These are phyloP conservation scores for Chara braunii DNA, from an alignment of 139 green algal genomes.

Conservation along the genomic window DNA sequence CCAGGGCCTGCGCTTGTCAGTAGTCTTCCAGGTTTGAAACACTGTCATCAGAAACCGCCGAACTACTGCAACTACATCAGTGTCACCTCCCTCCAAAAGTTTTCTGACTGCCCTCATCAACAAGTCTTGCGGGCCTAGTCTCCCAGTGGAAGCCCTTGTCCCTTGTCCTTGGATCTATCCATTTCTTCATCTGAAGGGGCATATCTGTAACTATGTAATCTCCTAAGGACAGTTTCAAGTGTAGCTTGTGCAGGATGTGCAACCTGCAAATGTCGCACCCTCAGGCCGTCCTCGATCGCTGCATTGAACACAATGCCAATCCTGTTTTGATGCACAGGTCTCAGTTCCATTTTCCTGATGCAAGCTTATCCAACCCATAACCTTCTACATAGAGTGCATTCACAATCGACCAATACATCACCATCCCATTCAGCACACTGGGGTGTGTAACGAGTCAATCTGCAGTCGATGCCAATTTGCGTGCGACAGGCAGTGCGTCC, in stretches of 20 bases:
- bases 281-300: conserved; percentile 36
- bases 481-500: conserved; percentile 39
- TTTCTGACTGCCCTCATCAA: conserved; percentile 23
- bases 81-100: not conserved
- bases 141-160: conserved; percentile 28
- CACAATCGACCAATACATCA: conserved; percentile 43
- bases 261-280: conserved; percentile 31
- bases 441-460: conserved; percentile 41
- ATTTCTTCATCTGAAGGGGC: conserved; percentile 34
- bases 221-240: conserved; percentile 27
- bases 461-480: conserved; percentile 13
- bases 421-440: conserved; percentile 42
- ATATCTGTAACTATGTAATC: conserved; percentile 33
- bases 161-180: conserved; percentile 12
- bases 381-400: conserved; percentile 44
- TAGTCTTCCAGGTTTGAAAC: conserved; percentile 35
- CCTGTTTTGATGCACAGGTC: conserved; percentile 42
- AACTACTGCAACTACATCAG: conserved; percentile 35
- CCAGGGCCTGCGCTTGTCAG: conserved; percentile 6
- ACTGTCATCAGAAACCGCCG: conserved; percentile 34
- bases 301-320: conserved; percentile 33
- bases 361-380: conserved; percentile 39
- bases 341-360: conserved; percentile 24
- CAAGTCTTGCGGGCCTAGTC: conserved; percentile 4
- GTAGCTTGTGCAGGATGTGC: conserved; percentile 38